Conservation (phyloP, 2,329 filamentous ascomycete genomes). For the Zasmidium citrigriseum region DNA sequence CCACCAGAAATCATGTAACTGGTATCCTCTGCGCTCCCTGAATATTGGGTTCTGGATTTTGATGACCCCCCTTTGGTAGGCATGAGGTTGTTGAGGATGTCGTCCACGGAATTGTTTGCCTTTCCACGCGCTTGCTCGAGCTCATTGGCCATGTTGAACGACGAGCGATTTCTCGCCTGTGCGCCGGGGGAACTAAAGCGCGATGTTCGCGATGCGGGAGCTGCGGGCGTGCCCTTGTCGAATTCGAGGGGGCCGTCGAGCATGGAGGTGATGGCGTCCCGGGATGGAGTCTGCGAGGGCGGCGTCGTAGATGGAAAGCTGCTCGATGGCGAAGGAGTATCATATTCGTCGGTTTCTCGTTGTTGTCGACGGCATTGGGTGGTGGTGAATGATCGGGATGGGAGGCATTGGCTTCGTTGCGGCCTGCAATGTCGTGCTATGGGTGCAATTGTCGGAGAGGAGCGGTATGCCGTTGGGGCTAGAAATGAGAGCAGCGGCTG, state of each 20-base stretch:
- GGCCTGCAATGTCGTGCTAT: constrained; percentile 14
- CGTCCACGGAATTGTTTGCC: constrained; percentile 17
- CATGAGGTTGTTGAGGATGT: constrained; percentile 8
- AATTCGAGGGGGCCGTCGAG: constrained; percentile 34
- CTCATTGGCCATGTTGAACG: constrained; percentile 7
- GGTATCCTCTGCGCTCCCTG: no score
- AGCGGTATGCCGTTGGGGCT: constrained; percentile 19
- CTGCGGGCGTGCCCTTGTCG: constrained; percentile 28
- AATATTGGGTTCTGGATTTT: no score
- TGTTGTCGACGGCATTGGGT: constrained; percentile 15
- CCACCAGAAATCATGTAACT: no score
- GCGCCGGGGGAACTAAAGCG: constrained; percentile 29
- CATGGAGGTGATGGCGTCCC: constrained; percentile 26
- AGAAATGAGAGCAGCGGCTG: constrained; percentile 27
- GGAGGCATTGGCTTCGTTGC: constrained; percentile 13
- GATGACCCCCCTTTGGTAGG: background rate
- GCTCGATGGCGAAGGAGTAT: background rate
- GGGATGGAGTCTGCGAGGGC: constrained; percentile 15
- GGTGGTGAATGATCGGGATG: constrained; percentile 25
- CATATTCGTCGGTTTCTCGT: background rate
- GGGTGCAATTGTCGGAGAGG: constrained; percentile 10
- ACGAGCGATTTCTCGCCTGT: constrained; percentile 24
- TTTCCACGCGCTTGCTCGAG: constrained; percentile 9
- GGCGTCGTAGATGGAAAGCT: constrained; percentile 13
- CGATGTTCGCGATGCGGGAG: constrained; percentile 27